Evolutionary conservation across 2,329 filamentous ascomycete genomes (phyloP).

Genomic region (Didymella keratinophila): DNA sequence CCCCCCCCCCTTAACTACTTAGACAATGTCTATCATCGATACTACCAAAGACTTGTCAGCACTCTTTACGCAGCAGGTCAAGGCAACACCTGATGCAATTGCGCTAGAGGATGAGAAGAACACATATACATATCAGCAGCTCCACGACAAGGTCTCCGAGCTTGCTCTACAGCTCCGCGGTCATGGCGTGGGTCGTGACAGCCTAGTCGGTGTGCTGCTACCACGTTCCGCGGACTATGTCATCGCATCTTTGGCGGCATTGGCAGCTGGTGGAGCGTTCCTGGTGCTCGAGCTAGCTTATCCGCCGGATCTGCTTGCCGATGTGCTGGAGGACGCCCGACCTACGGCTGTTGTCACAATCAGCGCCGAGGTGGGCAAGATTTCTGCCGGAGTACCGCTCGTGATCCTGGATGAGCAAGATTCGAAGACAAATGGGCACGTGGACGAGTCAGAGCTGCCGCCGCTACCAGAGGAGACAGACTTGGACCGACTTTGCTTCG

Average conservation of each 20-base stretch:
- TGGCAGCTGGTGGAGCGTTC: slow-evolving; percentile 80
- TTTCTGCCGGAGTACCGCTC: slow-evolving; percentile 69
- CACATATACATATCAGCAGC: slow-evolving; percentile 74
- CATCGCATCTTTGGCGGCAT: slow-evolving; percentile 77
- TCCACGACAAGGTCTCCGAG: slow-evolving; percentile 71
- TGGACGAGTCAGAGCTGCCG: slow-evolving; percentile 56
- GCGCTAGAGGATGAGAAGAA: slow-evolving; percentile 75
- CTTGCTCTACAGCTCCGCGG: slow-evolving; percentile 70
- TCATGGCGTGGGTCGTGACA: slow-evolving; percentile 75
- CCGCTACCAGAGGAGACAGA: slow-evolving; percentile 70
- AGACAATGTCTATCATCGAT: slow-evolving; percentile 71
- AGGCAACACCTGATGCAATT: slow-evolving; percentile 71
- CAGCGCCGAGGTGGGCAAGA: slow-evolving; percentile 68
- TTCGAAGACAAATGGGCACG: slow-evolving; percentile 32
- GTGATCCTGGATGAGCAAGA: slow-evolving; percentile 67
- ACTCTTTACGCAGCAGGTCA: slow-evolving; percentile 74
- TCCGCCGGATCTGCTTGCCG: slow-evolving; percentile 74
- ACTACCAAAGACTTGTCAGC: slow-evolving; percentile 75
- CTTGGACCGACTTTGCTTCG: slow-evolving; percentile 76
- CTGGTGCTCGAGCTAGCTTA: slow-evolving; percentile 82
- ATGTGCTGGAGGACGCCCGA: slow-evolving; percentile 78
- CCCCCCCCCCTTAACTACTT: slow-evolving; percentile 14
- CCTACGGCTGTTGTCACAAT: slow-evolving; percentile 76
- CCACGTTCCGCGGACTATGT: slow-evolving; percentile 80
- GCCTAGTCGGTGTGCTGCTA: slow-evolving; percentile 77